Conservation (phyloP, 1,139 yeast species). For the Hanseniaspora uvarum region DNA sequence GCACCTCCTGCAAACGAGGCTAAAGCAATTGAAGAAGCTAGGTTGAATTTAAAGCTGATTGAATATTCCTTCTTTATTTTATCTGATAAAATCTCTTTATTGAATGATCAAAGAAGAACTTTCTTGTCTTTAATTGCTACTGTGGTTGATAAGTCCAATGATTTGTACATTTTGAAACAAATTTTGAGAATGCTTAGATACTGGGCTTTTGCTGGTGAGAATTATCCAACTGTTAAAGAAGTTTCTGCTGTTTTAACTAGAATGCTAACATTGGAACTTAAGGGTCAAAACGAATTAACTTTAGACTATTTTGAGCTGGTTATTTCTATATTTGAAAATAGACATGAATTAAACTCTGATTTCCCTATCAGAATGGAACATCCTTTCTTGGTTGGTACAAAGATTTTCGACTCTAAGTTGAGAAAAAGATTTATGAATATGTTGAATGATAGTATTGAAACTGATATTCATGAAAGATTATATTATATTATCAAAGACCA, state of each 20-base stretch:
- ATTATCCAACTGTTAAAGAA: conserved; percentile 91
- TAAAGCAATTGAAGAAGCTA: conserved; percentile 46
- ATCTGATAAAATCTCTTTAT: conserved; percentile 65
- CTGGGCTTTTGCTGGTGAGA: conserved; percentile 84
- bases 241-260: conserved; percentile 89
- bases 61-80: conserved; percentile 70
- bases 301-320: conserved; percentile 77
- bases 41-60: conserved; percentile 63
- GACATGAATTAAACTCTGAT: conserved; percentile 70
- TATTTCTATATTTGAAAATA: conserved; percentile 78
- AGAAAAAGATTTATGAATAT: conserved; percentile 74
- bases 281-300: conserved; percentile 74
- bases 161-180: conserved; percentile 60
- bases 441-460: conserved; percentile 69
- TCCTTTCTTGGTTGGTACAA: conserved; percentile 89
- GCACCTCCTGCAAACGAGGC: conserved; percentile 43
- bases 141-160: conserved; percentile 78
- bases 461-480: conserved; percentile 65
- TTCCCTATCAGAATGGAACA: conserved; percentile 93
- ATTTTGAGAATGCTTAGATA: conserved; percentile 68
- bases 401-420: conserved; percentile 65
- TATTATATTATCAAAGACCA: conserved; percentile 83
- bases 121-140: conserved; percentile 81
- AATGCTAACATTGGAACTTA: conserved; percentile 83
- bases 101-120: conserved; percentile 88